phyloP scores from a whole-genome alignment of 2,329 filamentous ascomycete species.

The Ceratocystis variospora region DNA sequence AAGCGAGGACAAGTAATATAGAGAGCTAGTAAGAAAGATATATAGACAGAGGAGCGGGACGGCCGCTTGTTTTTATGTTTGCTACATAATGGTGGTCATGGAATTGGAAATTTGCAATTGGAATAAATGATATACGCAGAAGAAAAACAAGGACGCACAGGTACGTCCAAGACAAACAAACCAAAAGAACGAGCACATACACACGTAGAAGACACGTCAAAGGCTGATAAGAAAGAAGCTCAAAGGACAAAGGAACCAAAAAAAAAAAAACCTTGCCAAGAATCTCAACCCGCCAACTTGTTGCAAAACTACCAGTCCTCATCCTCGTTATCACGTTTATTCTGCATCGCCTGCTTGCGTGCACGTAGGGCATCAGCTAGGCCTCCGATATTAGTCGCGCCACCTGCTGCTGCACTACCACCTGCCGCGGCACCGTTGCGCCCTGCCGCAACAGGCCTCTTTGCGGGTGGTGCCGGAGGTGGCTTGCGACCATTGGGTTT shows the following conservation, averaged over 20 bases:
- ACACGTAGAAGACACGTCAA: not conserved
- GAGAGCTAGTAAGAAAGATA: not conserved
- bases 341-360: slow-evolving; percentile 63
- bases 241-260: not conserved
- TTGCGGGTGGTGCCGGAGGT: slow-evolving; percentile 65
- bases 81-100: not conserved
- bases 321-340: slow-evolving; percentile 53
- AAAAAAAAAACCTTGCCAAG: not conserved
- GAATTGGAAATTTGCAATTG: not conserved
- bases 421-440: slow-evolving; percentile 59
- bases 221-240: not conserved
- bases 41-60: not conserved
- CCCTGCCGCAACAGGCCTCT: slow-evolving; percentile 56
- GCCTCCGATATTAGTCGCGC: slow-evolving; percentile 60
- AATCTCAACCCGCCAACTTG: too few species aligned
- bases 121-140: slow-evolving; percentile 5
- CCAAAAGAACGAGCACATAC: slow-evolving; percentile 16
- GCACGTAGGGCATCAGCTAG: slow-evolving; percentile 67
- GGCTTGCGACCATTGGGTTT: slow-evolving; percentile 45
- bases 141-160: slow-evolving; percentile 18
- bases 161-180: slow-evolving; percentile 22
- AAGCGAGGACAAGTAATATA: slow-evolving; percentile 26
- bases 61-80: not conserved
- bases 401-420: slow-evolving; percentile 41
- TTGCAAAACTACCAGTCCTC: slow-evolving; percentile 46